Conservation (phyloP, 1,284 basidiomycete species). For the Sparassis latifolia region DNA sequence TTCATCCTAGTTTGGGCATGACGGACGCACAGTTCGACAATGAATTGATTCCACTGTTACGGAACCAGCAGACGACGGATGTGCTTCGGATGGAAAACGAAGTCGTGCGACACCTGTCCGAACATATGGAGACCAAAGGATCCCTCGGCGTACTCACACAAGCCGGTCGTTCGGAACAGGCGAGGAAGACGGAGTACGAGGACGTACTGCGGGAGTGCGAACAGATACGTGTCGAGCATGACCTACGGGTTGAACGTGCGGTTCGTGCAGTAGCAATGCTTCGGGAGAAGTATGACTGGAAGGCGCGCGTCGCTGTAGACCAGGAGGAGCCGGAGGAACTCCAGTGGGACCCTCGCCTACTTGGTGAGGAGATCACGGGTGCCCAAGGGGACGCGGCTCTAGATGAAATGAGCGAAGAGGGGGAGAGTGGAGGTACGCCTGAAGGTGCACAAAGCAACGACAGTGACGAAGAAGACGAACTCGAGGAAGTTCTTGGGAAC, state of each 20-base stretch:
- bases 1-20: conserved; percentile 55
- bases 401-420: conserved; percentile 21
- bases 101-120: conserved; percentile 59
- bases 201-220: conserved; percentile 62
- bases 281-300: conserved; percentile 73
- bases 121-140: conserved; percentile 57
- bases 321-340: conserved; percentile 71
- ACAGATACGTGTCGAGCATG: conserved; percentile 60
- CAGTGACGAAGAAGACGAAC: conserved; percentile 38
- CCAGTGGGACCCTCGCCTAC: conserved; percentile 52
- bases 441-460: conserved; percentile 26
- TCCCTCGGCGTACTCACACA: conserved; percentile 38
- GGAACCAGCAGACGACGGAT: conserved; percentile 71
- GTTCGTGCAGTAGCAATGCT: conserved; percentile 66
- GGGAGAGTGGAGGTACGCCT: conserved; percentile 25
- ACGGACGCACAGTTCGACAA: conserved; percentile 62
- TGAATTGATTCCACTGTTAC: conserved; percentile 62
- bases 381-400: conserved; percentile 4
- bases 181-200: conserved; percentile 36
- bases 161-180: conserved; percentile 9
- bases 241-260: conserved; percentile 64
- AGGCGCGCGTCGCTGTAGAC: conserved; percentile 63
- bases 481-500: conserved; percentile 31
- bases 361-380: conserved; percentile 15
- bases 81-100: conserved; percentile 63